A percentile compares a stretch with the other conserved stretches of the same genome.
phyloP scores from a whole-genome alignment of 2,329 filamentous ascomycete genomes.

The Stemphylium vesicarium region DNA sequence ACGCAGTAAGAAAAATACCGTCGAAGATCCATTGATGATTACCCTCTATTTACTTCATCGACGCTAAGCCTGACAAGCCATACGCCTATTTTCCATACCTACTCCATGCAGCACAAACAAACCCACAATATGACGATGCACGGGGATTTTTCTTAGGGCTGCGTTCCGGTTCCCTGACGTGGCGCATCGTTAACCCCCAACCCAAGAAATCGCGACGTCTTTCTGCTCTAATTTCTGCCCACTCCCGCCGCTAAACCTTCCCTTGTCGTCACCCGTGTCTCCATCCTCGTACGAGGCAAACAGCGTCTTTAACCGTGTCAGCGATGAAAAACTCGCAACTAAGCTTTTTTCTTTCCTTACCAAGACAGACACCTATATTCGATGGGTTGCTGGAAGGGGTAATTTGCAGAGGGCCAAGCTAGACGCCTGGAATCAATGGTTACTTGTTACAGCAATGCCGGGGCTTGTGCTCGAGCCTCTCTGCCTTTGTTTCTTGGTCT shows the following conservation, averaged over 20 bases:
- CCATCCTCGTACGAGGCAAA: neutral
- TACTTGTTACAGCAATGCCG: slow-evolving; percentile 9
- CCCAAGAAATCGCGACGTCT: neutral
- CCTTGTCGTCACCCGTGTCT: neutral
- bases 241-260: neutral
- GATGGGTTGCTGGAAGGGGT: slow-evolving; percentile 3
- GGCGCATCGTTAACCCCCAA: no score
- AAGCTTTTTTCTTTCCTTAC: slow-evolving; percentile 1
- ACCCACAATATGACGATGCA: neutral
- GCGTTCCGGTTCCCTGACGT: no score
- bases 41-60: neutral
- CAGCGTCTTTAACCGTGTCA: neutral
- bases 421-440: slow-evolving; percentile 9
- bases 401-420: slow-evolving; percentile 9
- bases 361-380: slow-evolving; percentile 12
- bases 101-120: slow-evolving; percentile 6
- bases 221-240: neutral
- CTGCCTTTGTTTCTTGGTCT: neutral
- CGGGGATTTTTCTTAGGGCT: neutral
- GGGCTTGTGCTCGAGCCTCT: neutral
- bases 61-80: slow-evolving; percentile 13
- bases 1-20: slow-evolving; percentile 1
- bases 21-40: neutral
- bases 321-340: neutral
- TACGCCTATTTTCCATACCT: slow-evolving; percentile 13